Base-by-base conservation (phyloP, 148 eudicot genomes). In the Mesembryanthemum crystallinum region DNA sequence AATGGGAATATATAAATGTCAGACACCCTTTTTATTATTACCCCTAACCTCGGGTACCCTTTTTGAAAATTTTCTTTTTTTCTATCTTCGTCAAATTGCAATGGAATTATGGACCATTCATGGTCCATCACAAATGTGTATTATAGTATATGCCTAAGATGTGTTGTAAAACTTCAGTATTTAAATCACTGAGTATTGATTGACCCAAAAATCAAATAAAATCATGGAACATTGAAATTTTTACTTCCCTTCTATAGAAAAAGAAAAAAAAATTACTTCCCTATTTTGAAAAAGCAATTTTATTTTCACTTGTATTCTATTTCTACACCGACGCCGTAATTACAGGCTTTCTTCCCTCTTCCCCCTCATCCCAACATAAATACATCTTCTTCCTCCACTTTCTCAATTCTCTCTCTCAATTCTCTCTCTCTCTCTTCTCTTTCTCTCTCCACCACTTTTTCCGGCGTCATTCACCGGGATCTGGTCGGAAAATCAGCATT, bases 301-400 rank as follows among this genome's bases (percentile, higher is more conserved):
- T n/a, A n/a, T n/a, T n/a, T n/a, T n/a, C n/a, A n/a, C n/a, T n/a
- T n/a, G n/a, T 62, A 24, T 24, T 25, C 20, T 1, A 35, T 52
- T 51, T 51, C 55, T 6, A 37, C 86, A 80, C 86, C 86, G 86
- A 83, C 86, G 83, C 77, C 83, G 74, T 70, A 73, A 80, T 77
- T 77, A 64, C 49, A 79, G 75, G 70, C 70, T 28, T 66, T 30
- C 23, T 49, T 35, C 28, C 65, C 21, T 9, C 27, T 7, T 18
- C 3, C 47, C 51, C 7, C 35, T 21, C 28, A 21, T 75, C 39
- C 39, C 47, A 9, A 45, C 68, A 79, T 73, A 81, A 67, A 81
- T 61, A 73, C 35, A 15, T 67, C 12, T 33, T 33, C 62, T 57
- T 62, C n/a, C n/a, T n/a, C n/a, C n/a, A n/a, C n/a, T n/a, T 11